phyloP scores from a whole-genome alignment of 371 early-diverging fungal genomes.

The Batkoa obscura region DNA sequence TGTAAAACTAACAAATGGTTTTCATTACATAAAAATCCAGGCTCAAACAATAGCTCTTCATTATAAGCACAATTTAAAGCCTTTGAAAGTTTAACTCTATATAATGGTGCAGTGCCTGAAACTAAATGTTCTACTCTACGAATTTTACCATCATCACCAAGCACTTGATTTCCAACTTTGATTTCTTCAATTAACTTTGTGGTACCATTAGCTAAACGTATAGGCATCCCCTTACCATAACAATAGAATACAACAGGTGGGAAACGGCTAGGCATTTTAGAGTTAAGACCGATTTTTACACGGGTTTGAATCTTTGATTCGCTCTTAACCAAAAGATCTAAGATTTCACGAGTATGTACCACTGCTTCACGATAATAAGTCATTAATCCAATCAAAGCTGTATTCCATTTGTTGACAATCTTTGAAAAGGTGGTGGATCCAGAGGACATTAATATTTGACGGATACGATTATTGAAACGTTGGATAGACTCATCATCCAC shows the following conservation, averaged over 20 bases:
- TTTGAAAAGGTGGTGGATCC: conserved; percentile 95
- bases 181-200: conserved; percentile 7
- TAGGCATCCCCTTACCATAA: conserved; percentile 2
- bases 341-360: conserved; percentile 86
- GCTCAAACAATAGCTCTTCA: conserved; percentile 6
- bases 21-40: too few relatives aligned
- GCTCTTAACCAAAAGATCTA: conserved; percentile 82
- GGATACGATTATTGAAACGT: conserved; percentile 85
- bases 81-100: conserved; percentile 10
- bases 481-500: conserved; percentile 87
- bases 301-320: conserved; percentile 97
- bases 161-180: conserved; percentile 8
- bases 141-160: conserved; percentile 6
- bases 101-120: conserved; percentile 14
- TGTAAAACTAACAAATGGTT: too few relatives aligned
- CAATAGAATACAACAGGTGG: conserved; percentile 88
- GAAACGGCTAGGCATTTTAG: conserved; percentile 98
- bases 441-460: conserved; percentile 94
- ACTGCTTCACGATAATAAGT: conserved; percentile 97
- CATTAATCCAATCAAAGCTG: conserved; percentile 88
- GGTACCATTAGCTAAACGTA: conserved; percentile 12
- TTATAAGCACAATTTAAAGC: not conserved
- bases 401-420: conserved; percentile 95
- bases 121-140: conserved; percentile 6
- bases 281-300: conserved; percentile 97